Conservation (phyloP, 176 grass and related monocot species). For the Otatea glauca region DNA sequence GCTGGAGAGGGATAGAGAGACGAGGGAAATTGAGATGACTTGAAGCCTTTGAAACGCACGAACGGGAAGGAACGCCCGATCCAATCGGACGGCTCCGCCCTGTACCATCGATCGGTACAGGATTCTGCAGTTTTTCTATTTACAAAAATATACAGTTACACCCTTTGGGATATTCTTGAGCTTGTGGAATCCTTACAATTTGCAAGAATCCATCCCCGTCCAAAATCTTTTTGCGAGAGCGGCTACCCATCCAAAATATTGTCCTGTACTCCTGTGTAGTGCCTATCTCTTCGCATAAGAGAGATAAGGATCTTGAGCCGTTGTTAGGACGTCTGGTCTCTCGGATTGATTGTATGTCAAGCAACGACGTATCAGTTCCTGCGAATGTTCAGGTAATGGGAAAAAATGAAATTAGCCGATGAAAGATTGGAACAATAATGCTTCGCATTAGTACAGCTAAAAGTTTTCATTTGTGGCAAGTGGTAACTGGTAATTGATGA, state of each 20-base stretch:
- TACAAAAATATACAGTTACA: slow-evolving; percentile 68
- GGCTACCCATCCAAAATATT: slow-evolving; percentile 33
- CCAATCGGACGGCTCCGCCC: too few species aligned
- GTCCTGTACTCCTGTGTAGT: background rate
- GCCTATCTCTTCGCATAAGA: slow-evolving; percentile 89
- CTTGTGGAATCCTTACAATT: slow-evolving; percentile 27
- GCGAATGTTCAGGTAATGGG: slow-evolving; percentile 31
- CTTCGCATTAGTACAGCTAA: background rate
- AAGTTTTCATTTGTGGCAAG: slow-evolving; percentile 9
- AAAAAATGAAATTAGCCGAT: background rate
- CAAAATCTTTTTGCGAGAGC: slow-evolving; percentile 34
- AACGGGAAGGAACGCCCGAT: too few species aligned
- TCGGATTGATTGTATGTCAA: slow-evolving; percentile 97
- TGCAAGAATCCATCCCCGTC: background rate
- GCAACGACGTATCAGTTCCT: slow-evolving; percentile 92
- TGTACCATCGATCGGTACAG: too few species aligned
- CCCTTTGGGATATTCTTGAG: slow-evolving; percentile 50
- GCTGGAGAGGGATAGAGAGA: too few species aligned
- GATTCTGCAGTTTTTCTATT: too few species aligned
- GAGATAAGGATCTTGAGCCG: slow-evolving; percentile 93
- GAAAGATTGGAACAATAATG: background rate
- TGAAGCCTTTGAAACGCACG: too few species aligned
- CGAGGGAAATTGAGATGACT: too few species aligned
- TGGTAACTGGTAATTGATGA: background rate
- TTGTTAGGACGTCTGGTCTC: slow-evolving; percentile 90